phyloP scores from a whole-genome alignment of 495 filamentous ascomycete genomes.

The Aspergillus bridgeri region DNA sequence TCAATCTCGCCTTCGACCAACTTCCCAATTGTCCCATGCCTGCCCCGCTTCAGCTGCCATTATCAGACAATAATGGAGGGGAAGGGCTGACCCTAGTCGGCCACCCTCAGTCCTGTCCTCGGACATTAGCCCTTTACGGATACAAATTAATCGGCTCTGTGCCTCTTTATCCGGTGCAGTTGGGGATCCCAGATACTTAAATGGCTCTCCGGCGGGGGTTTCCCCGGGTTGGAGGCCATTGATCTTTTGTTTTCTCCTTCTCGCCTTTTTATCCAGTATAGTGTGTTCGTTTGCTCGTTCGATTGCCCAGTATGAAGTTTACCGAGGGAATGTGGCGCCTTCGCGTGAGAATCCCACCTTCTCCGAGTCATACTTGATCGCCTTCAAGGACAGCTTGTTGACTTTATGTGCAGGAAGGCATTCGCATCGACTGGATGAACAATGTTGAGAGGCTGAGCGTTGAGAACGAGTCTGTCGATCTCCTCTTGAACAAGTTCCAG shows the following conservation, averaged over 20 bases:
- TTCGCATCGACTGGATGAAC: slow-evolving; percentile 47
- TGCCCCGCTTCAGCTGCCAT: not conserved
- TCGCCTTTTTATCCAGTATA: not conserved
- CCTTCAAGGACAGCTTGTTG: not conserved
- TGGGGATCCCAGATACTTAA: not conserved
- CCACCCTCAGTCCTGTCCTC: not conserved
- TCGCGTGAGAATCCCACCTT: slow-evolving; percentile 20
- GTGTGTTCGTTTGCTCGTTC: not conserved
- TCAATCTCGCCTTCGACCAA: not conserved
- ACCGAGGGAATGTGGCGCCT: slow-evolving; percentile 45
- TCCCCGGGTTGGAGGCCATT: not conserved
- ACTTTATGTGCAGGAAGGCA: slow-evolving; percentile 28
- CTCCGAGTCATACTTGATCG: not conserved
- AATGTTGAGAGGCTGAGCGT: slow-evolving; percentile 41
- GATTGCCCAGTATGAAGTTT: slow-evolving; percentile 40
- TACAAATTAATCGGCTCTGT: not conserved
- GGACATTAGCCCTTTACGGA: not conserved
- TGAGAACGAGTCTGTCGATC: slow-evolving; percentile 33
- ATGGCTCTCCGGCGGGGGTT: not conserved
- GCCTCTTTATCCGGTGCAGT: not conserved
- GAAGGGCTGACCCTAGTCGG: not conserved
- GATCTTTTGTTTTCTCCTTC: not conserved
- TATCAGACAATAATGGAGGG: not conserved
- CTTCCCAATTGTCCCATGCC: not conserved
- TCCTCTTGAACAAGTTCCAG: slow-evolving; percentile 42